These are phyloP conservation scores for Odonthalia washingtoniensis DNA, from an alignment of 31 red algal genomes.

Conservation along the genomic window DNA sequence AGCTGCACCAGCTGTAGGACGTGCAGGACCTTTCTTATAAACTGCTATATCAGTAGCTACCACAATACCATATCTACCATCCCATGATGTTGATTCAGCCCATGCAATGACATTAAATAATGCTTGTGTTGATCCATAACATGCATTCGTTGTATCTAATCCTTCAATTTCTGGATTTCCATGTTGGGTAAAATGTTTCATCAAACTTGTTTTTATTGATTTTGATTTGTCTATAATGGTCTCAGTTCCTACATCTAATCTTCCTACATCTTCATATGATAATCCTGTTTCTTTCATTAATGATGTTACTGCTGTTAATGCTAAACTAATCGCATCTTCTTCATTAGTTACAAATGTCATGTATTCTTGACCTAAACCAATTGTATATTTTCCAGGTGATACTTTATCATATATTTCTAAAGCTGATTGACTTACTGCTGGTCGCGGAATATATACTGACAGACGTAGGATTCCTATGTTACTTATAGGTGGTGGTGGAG, in stretches of 20 bases:
- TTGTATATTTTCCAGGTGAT: constrained; percentile 86
- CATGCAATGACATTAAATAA: constrained; percentile 91
- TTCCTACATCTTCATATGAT: constrained; percentile 72
- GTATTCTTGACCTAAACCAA: constrained; percentile 87
- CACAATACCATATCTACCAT: constrained; percentile 90
- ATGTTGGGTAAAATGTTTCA: constrained; percentile 79
- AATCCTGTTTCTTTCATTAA: constrained; percentile 68
- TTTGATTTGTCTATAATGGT: constrained; percentile 90
- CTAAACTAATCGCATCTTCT: constrained; percentile 89
- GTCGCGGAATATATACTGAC: constrained; percentile 87
- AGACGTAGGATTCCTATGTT: constrained; percentile 81
- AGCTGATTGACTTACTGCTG: constrained; percentile 65
- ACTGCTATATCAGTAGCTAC: constrained; percentile 93
- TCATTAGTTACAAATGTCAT: constrained; percentile 92
- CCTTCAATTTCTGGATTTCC: constrained; percentile 93
- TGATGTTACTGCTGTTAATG: constrained; percentile 74
- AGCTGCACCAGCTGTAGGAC: constrained; percentile 87
- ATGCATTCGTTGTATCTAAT: constrained; percentile 92
- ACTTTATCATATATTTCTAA: constrained; percentile 82
- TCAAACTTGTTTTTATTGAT: constrained; percentile 92
- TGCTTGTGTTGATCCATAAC: constrained; percentile 90
- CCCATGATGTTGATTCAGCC: constrained; percentile 82
- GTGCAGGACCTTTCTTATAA: constrained; percentile 85
- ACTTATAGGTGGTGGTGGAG: no score
- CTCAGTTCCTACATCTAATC: constrained; percentile 94